Evolutionary conservation across 768 basidiomycete genomes (phyloP), one percentile per base, ranked within the genome.

Genomic region (Suillus tomentosus): DNA sequence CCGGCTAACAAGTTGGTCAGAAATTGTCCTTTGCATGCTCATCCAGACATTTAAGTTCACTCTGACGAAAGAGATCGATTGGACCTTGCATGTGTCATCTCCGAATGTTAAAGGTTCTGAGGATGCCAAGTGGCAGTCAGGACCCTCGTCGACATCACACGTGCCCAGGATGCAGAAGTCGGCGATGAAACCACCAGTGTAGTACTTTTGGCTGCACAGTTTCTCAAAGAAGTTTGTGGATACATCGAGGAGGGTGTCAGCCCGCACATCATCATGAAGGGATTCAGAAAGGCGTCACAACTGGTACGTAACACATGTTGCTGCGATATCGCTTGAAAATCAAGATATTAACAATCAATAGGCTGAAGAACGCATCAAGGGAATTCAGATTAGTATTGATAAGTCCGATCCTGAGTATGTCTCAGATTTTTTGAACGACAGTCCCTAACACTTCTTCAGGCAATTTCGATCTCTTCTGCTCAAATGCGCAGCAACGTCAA

Each of bases 131-230:
- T 31, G 43, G 45, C 59, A 58, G 34, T 42, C 24, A 87, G 94
- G 73, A 96, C 95, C n/a, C 82, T 99, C 64, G 97, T 99, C 55
- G 97, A 99, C 72, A 98, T 99, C 73, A 96, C 95, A 50, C 88
- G 97, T 39, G 96, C 97, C 15, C 96, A 99, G 78, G 97, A 99
- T 75, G 96, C 96, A 22, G 96, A 99, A 76, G 94, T 98, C 54
- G 97, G 97, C 61, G 97, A 99, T 78, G 97, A 97, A 43, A 99
- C 97, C 1, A 99, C 97, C 3, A 95, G 89, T 69, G 96, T 99
- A 4, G 95, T 98, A 2, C 84, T 99, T 11, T 81, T 99, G 27
- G 96, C 97, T 5, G 93, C 95, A 0, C 96, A 99, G 74, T 80
- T 99, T 36, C 78, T 99, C 70, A 97, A 98, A 78, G 96, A 99